These are phyloP conservation scores for Brassica napus DNA, from an alignment of 345 rosid species.

Conservation along the genomic window DNA sequence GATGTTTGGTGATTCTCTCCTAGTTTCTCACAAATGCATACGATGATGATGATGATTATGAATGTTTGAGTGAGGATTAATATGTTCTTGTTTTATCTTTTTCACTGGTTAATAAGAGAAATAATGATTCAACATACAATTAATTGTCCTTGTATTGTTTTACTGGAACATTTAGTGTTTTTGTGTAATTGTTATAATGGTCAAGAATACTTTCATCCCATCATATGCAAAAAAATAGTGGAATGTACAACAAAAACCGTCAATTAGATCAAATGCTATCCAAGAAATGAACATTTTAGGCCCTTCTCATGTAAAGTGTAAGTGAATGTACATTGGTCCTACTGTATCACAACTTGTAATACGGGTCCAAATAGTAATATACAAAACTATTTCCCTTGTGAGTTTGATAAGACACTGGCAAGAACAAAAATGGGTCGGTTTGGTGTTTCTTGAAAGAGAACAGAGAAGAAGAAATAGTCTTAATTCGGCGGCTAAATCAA, in stretches of 20 bases:
- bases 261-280: slow-evolving; percentile 59
- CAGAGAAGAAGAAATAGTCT: slow-evolving; percentile 32
- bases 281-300: slow-evolving; percentile 37
- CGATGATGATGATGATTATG: slow-evolving; percentile 26
- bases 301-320: slow-evolving; percentile 18
- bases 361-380: slow-evolving; percentile 20
- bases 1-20: slow-evolving; percentile 81
- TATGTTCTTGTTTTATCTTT: slow-evolving; percentile 15
- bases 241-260: slow-evolving; percentile 60
- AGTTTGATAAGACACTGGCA: slow-evolving; percentile 22
- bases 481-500: slow-evolving; percentile 31
- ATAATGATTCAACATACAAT: slow-evolving; percentile 24
- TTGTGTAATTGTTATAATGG: not conserved
- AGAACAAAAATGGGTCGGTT: slow-evolving; percentile 36
- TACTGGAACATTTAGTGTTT: slow-evolving; percentile 13
- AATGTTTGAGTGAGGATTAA: slow-evolving; percentile 1
- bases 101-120: slow-evolving; percentile 8
- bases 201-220: slow-evolving; percentile 20
- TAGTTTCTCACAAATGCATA: slow-evolving; percentile 12
- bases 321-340: slow-evolving; percentile 34
- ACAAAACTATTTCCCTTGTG: slow-evolving; percentile 22
- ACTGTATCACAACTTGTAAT: slow-evolving; percentile 36
- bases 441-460: slow-evolving; percentile 18
- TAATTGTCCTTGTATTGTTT: slow-evolving; percentile 24
- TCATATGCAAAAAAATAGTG: slow-evolving; percentile 80